These are phyloP conservation scores for Salix viminalis DNA, from an alignment of 345 rosid species.

Conservation along the genomic window DNA sequence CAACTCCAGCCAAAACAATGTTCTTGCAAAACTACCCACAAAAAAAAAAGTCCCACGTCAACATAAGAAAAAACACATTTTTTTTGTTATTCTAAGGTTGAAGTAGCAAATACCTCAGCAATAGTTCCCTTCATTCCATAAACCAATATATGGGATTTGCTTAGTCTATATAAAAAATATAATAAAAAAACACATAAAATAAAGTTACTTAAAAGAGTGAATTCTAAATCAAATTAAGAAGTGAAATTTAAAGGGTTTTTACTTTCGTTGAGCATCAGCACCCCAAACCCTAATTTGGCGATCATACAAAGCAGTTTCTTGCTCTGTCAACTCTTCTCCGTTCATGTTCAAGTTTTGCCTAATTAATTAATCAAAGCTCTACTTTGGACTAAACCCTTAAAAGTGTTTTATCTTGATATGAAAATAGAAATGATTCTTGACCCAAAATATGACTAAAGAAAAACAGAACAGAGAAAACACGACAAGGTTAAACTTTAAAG, in stretches of 20 bases:
- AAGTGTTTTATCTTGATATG: not conserved
- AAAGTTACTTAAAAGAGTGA: not conserved
- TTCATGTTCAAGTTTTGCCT: slow-evolving; percentile 46
- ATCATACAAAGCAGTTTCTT: slow-evolving; percentile 90
- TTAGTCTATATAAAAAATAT: slow-evolving; percentile 39
- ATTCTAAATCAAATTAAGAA: not conserved
- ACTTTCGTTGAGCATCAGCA: slow-evolving; percentile 94
- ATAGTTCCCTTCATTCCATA: slow-evolving; percentile 80
- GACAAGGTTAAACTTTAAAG: not conserved
- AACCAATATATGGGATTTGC: slow-evolving; percentile 74
- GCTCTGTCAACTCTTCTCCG: slow-evolving; percentile 92
- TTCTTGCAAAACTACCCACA: slow-evolving; percentile 86
- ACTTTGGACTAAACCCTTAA: not conserved
- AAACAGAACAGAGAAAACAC: slow-evolving; percentile 8
- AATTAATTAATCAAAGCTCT: not conserved
- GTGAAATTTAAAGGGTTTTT: not conserved
- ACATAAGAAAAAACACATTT: not conserved
- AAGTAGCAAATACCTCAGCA: slow-evolving; percentile 54
- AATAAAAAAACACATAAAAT: not conserved
- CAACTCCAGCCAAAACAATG: slow-evolving; percentile 90
- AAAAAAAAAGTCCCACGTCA: not conserved
- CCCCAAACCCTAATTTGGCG: slow-evolving; percentile 99
- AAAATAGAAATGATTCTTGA: not conserved
- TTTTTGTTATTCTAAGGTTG: not conserved
- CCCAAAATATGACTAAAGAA: not conserved